Evolutionary conservation across 257 asterid species (phyloP).

Genomic region (Cruciata laevipes): DNA sequence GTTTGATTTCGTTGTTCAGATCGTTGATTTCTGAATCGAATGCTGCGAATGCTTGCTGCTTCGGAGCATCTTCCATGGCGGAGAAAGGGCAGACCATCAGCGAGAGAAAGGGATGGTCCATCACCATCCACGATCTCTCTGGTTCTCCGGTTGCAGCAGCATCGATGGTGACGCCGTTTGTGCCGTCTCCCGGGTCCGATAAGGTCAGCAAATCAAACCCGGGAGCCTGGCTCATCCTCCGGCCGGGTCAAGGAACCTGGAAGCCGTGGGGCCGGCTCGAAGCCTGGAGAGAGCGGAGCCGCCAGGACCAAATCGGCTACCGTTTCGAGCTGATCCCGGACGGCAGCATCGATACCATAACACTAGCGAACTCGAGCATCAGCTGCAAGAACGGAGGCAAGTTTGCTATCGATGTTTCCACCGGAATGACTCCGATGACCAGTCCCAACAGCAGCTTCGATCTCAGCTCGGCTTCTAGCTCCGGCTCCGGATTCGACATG

Average conservation of each 20-base stretch:
- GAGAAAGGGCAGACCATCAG: slow-evolving; percentile 29
- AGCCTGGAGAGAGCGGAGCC: slow-evolving; percentile 64
- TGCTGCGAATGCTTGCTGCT: slow-evolving; percentile 52
- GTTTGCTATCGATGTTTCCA: slow-evolving; percentile 61
- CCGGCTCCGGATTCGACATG: slow-evolving; percentile 60
- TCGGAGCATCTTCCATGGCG: slow-evolving; percentile 23
- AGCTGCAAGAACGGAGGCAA: slow-evolving; percentile 63
- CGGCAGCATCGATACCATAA: slow-evolving; percentile 61
- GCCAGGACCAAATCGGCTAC: slow-evolving; percentile 53
- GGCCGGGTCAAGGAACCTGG: slow-evolving; percentile 82
- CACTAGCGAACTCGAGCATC: slow-evolving; percentile 54
- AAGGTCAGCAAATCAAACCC: slow-evolving; percentile 80
- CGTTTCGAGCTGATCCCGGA: slow-evolving; percentile 90
- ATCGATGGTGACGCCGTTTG: slow-evolving; percentile 96
- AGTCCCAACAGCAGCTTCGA: slow-evolving; percentile 93
- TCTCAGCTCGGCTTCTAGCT: slow-evolving; percentile 46
- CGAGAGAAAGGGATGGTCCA: slow-evolving; percentile 97
- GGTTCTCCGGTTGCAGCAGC: slow-evolving; percentile 97
- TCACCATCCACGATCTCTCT: slow-evolving; percentile 88
- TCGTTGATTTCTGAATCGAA: slow-evolving; percentile 67
- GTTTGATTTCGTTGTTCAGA: slow-evolving; percentile 33
- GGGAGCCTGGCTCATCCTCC: slow-evolving; percentile 95
- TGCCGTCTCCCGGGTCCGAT: slow-evolving; percentile 73
- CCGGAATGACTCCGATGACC: slow-evolving; percentile 64
- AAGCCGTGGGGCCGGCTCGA: slow-evolving; percentile 97